Conservation (phyloP, 1,284 basidiomycete genomes). For the Chalciporus sp. region DNA sequence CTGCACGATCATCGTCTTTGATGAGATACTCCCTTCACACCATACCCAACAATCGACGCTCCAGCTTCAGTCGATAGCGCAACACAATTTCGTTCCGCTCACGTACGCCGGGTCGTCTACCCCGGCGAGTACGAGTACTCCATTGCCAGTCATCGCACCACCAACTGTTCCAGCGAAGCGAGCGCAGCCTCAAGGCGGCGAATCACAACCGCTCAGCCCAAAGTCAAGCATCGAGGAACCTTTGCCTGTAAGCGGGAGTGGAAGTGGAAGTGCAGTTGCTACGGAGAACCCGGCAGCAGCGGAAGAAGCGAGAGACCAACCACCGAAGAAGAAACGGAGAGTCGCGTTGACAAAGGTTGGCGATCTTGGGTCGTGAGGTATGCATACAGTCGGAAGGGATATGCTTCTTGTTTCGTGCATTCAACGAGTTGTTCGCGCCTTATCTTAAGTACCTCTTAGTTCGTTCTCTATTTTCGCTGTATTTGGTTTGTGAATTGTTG, state of each 20-base stretch:
- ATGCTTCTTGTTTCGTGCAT: slow-evolving; percentile 7
- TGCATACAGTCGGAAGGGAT: not conserved
- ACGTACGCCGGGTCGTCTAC: slow-evolving; percentile 42
- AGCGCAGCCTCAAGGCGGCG: slow-evolving; percentile 35
- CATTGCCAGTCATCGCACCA: slow-evolving; percentile 43
- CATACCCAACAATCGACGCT: slow-evolving; percentile 87
- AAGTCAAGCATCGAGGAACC: slow-evolving; percentile 22
- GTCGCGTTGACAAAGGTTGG: slow-evolving; percentile 77
- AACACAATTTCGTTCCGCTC: slow-evolving; percentile 73
- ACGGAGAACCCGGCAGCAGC: slow-evolving; percentile 13
- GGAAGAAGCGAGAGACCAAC: slow-evolving; percentile 40
- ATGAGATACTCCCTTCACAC: slow-evolving; percentile 86
- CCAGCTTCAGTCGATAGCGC: slow-evolving; percentile 85
- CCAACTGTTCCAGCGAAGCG: slow-evolving; percentile 54
- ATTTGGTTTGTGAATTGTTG: slow-evolving; percentile 1
- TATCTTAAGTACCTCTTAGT: slow-evolving; percentile 27
- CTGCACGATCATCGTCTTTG: slow-evolving; percentile 91
- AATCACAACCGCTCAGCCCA: slow-evolving; percentile 48
- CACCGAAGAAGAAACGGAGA: slow-evolving; percentile 88
- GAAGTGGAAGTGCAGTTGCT: slow-evolving; percentile 11
- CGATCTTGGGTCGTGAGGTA: slow-evolving; percentile 50
- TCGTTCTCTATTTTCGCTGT: slow-evolving; percentile 13
- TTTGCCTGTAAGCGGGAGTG: slow-evolving; percentile 14
- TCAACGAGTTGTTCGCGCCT: not conserved
- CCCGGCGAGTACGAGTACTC: slow-evolving; percentile 40